Percentiles rank a stretch among this genome's conserved stretches.
phyloP scores from a whole-genome alignment of 192 early-diverging fungal genomes.

The Linnemannia hyalina region DNA sequence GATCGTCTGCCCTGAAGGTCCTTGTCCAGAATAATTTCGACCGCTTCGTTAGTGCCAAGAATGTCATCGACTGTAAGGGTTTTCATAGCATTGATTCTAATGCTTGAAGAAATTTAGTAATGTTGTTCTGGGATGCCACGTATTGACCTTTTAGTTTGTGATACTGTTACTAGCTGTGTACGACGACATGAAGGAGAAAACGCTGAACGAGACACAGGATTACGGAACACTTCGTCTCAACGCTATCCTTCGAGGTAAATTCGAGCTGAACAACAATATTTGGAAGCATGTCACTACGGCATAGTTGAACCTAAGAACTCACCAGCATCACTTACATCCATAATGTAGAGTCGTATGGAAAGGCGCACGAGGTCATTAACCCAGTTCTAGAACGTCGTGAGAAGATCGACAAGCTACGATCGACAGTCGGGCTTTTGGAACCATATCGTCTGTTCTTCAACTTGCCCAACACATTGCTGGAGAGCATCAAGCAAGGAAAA shows the following conservation, averaged over 20 bases:
- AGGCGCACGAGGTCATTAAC: conserved; percentile 86
- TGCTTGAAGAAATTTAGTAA: neutral
- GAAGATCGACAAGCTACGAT: conserved; percentile 92
- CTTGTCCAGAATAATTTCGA: conserved; percentile 97
- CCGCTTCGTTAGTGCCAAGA: conserved; percentile 95
- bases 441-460: conserved; percentile 98
- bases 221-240: conserved; percentile 86
- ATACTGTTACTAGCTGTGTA: conserved; percentile 66
- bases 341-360: conserved; percentile 65
- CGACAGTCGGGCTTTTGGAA: conserved; percentile 91
- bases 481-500: conserved; percentile 87
- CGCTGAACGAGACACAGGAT: conserved; percentile 82
- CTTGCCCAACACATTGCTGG: conserved; percentile 88
- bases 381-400: conserved; percentile 88
- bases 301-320: neutral
- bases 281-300: neutral
- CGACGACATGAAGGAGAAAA: conserved; percentile 90
- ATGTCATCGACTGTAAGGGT: conserved; percentile 85
- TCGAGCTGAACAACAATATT: neutral
- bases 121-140: too few species aligned
- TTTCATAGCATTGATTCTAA: neutral
- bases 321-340: neutral
- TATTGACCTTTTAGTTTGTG: neutral
- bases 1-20: conserved; percentile 87
- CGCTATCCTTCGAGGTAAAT: conserved; percentile 73